Conservation (phyloP, 192 early-diverging fungal genomes). For the Spinellus fusiger region DNA sequence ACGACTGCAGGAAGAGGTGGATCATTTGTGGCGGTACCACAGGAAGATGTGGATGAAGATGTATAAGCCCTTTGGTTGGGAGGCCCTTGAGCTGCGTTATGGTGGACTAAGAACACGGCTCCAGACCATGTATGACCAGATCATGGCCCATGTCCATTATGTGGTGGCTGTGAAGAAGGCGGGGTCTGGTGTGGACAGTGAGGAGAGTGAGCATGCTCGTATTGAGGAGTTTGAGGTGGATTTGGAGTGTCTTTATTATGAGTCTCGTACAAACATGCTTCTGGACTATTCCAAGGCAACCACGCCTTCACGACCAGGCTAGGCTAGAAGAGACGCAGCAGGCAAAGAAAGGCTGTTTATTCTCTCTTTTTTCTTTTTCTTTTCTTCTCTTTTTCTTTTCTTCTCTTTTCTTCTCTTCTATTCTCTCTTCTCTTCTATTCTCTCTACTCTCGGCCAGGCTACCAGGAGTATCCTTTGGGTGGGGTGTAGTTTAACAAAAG, state of each 20-base stretch:
- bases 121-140: conserved; percentile 61
- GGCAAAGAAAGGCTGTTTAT: too few relatives aligned
- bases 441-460: too few relatives aligned
- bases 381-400: too few relatives aligned
- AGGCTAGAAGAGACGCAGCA: too few relatives aligned
- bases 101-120: conserved; percentile 64
- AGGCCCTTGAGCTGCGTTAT: conserved; percentile 78
- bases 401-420: too few relatives aligned
- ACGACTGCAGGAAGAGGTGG: conserved; percentile 54
- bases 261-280: conserved; percentile 57
- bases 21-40: conserved; percentile 77
- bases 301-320: conserved; percentile 42
- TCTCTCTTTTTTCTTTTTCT: too few relatives aligned
- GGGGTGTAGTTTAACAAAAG: too few relatives aligned
- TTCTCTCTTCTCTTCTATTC: too few relatives aligned
- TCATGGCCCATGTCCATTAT: conserved; percentile 53
- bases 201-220: conserved; percentile 11
- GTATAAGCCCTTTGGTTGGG: conserved; percentile 85
- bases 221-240: conserved; percentile 67
- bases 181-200: conserved; percentile 9
- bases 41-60: conserved; percentile 70
- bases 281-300: conserved; percentile 62
- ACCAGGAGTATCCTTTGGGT: too few relatives aligned
- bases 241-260: conserved; percentile 59
- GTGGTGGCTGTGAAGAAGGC: conserved; percentile 1